These are phyloP conservation scores for Pleurotus sapidus DNA, from an alignment of 768 basidiomycete genomes.

Conservation along the genomic window DNA sequence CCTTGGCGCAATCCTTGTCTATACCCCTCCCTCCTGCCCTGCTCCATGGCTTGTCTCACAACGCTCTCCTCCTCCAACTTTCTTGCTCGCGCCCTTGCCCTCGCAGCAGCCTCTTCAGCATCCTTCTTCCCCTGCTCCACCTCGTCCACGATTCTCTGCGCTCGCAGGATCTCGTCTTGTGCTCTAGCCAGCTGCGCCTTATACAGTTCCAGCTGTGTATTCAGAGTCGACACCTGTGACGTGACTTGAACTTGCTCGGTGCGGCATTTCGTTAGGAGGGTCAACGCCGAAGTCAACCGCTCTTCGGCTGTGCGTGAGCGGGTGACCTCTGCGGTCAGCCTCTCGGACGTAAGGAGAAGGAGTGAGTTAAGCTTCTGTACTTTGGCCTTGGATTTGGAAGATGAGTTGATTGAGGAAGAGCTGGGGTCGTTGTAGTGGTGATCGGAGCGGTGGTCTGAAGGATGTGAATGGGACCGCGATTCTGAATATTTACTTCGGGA, in stretches of 20 bases:
- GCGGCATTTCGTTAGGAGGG: slow-evolving; percentile 1
- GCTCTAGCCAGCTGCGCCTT: not conserved
- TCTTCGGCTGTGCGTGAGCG: not conserved
- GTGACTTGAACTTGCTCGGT: not conserved
- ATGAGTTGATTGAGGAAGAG: not conserved
- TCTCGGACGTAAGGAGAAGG: not conserved
- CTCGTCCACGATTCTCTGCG: not conserved
- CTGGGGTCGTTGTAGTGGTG: not conserved
- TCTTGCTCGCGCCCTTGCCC: slow-evolving; percentile 50
- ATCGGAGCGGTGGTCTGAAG: not conserved
- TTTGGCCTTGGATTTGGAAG: not conserved
- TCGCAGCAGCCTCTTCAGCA: slow-evolving; percentile 63
- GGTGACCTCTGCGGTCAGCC: not conserved
- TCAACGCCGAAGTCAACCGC: not conserved
- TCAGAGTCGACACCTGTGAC: not conserved
- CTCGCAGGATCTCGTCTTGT: not conserved
- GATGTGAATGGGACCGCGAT: not conserved
- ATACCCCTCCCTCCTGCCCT: slow-evolving; percentile 50
- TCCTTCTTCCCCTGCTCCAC: slow-evolving; percentile 32
- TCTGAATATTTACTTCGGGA: not conserved
- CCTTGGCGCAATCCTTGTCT: slow-evolving; percentile 42
- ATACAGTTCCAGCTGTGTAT: slow-evolving; percentile 1
- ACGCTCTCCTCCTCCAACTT: slow-evolving; percentile 55
- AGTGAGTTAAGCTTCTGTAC: slow-evolving; percentile 5
- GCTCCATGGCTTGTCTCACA: slow-evolving; percentile 55